Evolutionary conservation across 2,329 filamentous ascomycete genomes (phyloP).

Genomic region (Escovopsis sp.): DNA sequence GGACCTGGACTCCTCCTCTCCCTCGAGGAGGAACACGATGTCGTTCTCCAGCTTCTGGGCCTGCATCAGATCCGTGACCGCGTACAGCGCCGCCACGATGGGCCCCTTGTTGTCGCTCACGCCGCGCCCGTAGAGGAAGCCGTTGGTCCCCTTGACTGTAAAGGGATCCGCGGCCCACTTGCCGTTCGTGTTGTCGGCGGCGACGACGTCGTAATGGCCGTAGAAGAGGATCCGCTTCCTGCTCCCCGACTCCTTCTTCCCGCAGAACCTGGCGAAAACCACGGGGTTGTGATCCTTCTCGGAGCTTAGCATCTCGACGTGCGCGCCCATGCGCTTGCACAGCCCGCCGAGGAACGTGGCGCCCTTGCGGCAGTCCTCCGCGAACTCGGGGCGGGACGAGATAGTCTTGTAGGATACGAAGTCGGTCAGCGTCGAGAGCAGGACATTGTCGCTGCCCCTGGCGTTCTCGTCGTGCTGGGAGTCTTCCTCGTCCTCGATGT

Average conservation of each 20-base stretch:
- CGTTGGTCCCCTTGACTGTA: constrained; percentile 73
- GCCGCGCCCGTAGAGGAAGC: constrained; percentile 90
- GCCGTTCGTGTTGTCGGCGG: constrained; percentile 65
- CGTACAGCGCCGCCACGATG: constrained; percentile 84
- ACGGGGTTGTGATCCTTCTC: constrained; percentile 73
- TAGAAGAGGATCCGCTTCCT: constrained; percentile 91
- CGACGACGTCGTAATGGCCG: constrained; percentile 94
- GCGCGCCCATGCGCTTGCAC: constrained; percentile 82
- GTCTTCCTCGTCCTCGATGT: constrained; percentile 36
- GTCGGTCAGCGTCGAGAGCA: constrained; percentile 61
- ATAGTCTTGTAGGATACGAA: constrained; percentile 89
- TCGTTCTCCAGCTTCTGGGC: constrained; percentile 76
- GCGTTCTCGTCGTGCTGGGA: constrained; percentile 16
- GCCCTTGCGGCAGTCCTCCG: constrained; percentile 82
- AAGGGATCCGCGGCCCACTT: constrained; percentile 88
- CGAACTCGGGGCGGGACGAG: constrained; percentile 71
- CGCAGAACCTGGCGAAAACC: constrained; percentile 79
- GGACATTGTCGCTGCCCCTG: constrained; percentile 32
- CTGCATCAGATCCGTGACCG: constrained; percentile 76
- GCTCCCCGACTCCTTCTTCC: constrained; percentile 50
- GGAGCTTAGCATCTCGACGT: constrained; percentile 80
- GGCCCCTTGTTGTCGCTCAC: constrained; percentile 97
- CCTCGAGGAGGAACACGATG: constrained; percentile 87
- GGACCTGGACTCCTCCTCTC: constrained; percentile 90
- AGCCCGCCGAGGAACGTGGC: constrained; percentile 81